These are phyloP conservation scores for Parachaetomium inaequale DNA, from an alignment of 495 filamentous ascomycete genomes.

Conservation along the genomic window DNA sequence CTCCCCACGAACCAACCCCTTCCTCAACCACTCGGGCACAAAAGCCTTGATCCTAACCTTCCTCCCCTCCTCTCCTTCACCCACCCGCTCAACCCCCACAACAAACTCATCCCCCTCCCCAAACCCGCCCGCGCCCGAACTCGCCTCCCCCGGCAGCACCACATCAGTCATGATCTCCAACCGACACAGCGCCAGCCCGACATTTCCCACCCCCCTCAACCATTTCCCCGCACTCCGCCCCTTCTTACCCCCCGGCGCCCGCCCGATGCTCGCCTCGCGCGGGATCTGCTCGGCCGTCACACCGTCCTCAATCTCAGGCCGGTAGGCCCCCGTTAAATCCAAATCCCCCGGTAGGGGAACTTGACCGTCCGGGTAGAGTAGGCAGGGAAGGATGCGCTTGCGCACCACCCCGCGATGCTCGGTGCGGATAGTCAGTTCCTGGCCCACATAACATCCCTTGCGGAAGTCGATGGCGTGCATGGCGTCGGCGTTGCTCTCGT, in stretches of 20 bases:
- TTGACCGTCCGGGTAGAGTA: conserved; percentile 58
- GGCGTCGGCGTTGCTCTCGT: conserved; percentile 81
- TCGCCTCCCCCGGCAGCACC: conserved; percentile 58
- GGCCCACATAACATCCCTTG: conserved; percentile 96
- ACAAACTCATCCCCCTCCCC: conserved; percentile 47
- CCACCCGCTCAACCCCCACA: conserved; percentile 29
- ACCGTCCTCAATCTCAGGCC: conserved; percentile 22
- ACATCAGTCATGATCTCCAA: conserved; percentile 85
- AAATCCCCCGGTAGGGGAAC: conserved; percentile 40
- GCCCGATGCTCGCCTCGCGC: conserved; percentile 40
- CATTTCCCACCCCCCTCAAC: conserved; percentile 70
- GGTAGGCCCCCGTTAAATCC: conserved; percentile 49
- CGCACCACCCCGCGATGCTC: conserved; percentile 89
- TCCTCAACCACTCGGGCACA: conserved; percentile 70
- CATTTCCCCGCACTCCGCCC: conserved; percentile 74
- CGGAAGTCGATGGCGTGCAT: conserved; percentile 81
- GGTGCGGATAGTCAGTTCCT: conserved; percentile 93
- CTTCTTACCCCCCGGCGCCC: conserved; percentile 45
- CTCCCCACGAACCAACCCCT: conserved; percentile 29
- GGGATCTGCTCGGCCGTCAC: conserved; percentile 29
- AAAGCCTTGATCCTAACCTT: conserved; percentile 78
- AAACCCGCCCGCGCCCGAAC: conserved; percentile 40
- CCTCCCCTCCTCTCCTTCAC: conserved; percentile 15
- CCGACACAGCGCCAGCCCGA: conserved; percentile 84
- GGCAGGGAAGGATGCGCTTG: conserved; percentile 79